Conservation (phyloP, 1,139 yeast genomes). For the Candida glucosophila region DNA sequence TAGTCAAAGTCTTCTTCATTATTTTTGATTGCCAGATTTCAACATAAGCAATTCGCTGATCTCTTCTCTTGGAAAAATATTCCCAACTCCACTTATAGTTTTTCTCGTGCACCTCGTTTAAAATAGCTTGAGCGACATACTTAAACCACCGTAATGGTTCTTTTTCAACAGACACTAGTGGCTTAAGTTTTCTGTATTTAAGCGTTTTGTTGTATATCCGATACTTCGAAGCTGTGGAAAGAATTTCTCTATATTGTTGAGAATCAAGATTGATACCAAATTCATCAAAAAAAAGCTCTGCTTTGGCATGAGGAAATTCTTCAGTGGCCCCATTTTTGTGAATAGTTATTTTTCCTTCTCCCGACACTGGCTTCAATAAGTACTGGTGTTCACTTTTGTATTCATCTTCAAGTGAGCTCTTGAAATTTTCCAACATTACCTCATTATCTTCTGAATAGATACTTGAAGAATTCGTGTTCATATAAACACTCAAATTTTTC, state of each 20-base stretch:
- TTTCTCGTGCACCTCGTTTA: conserved; percentile 72
- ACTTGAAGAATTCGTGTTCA: conserved; percentile 65
- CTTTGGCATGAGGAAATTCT: conserved; percentile 59
- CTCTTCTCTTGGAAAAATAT: conserved; percentile 60
- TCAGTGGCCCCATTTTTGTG: conserved; percentile 73
- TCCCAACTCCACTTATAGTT: conserved; percentile 89
- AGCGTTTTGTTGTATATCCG: conserved; percentile 73
- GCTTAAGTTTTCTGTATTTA: conserved; percentile 66
- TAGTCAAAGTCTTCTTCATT: conserved; percentile 20
- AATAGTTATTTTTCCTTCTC: conserved; percentile 73
- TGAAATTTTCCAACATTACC: conserved; percentile 35
- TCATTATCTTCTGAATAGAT: conserved; percentile 38
- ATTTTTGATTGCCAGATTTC: conserved; percentile 53
- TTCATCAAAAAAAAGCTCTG: conserved; percentile 78
- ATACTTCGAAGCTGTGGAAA: conserved; percentile 75
- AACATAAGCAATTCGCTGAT: conserved; percentile 64
- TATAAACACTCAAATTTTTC: conserved; percentile 69
- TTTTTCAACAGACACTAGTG: conserved; percentile 49
- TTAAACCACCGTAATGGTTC: conserved; percentile 76
- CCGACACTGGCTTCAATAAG: conserved; percentile 80
- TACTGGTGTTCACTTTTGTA: conserved; percentile 41
- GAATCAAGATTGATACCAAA: conserved; percentile 80
- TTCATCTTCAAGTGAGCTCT: conserved; percentile 13
- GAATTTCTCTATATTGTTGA: conserved; percentile 72
- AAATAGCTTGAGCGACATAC: conserved; percentile 68